Evolutionary conservation across 1,139 yeast species (phyloP).

Genomic region (Candida sp.): DNA sequence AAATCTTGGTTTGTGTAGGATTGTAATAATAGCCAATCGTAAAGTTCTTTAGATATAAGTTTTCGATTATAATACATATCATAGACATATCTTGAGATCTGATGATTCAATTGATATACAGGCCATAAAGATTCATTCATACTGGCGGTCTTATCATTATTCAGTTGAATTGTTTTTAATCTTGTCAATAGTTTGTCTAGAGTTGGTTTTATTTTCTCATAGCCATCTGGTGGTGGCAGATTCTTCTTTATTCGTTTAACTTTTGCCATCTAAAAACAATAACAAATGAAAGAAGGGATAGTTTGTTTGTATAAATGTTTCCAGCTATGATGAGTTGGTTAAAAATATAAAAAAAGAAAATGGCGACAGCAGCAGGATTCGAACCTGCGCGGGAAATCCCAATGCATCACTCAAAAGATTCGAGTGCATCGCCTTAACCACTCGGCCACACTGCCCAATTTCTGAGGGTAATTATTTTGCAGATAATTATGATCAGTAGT

Average conservation of each 20-base stretch:
- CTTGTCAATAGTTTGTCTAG: slow-evolving; percentile 58
- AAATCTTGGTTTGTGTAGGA: slow-evolving; percentile 65
- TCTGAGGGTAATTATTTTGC: no score
- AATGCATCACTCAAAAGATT: slow-evolving; percentile 54
- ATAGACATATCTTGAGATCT: slow-evolving; percentile 73
- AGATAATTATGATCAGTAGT: no score
- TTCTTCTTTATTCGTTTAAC: slow-evolving; percentile 37
- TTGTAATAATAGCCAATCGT: slow-evolving; percentile 71
- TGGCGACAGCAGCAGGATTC: slow-evolving; percentile 83
- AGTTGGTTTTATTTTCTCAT: slow-evolving; percentile 66
- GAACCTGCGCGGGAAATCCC: slow-evolving; percentile 91
- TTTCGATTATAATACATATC: slow-evolving; percentile 70
- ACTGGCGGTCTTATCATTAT: slow-evolving; percentile 21
- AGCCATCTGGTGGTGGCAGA: slow-evolving; percentile 72
- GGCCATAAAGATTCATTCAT: slow-evolving; percentile 66
- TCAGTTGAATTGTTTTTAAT: slow-evolving; percentile 55
- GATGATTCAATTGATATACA: slow-evolving; percentile 67
- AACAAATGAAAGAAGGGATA: not conserved
- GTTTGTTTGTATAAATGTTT: no score
- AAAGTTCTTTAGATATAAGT: slow-evolving; percentile 64
- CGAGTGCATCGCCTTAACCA: slow-evolving; percentile 84
- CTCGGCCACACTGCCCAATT: slow-evolving; percentile 66
- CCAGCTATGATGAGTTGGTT: no score
- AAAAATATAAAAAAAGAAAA: slow-evolving; percentile 14
- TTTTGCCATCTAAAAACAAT: slow-evolving; percentile 31